These are phyloP conservation scores for Ascochyta fabae DNA, from an alignment of 2,329 filamentous ascomycete species.

Conservation along the genomic window DNA sequence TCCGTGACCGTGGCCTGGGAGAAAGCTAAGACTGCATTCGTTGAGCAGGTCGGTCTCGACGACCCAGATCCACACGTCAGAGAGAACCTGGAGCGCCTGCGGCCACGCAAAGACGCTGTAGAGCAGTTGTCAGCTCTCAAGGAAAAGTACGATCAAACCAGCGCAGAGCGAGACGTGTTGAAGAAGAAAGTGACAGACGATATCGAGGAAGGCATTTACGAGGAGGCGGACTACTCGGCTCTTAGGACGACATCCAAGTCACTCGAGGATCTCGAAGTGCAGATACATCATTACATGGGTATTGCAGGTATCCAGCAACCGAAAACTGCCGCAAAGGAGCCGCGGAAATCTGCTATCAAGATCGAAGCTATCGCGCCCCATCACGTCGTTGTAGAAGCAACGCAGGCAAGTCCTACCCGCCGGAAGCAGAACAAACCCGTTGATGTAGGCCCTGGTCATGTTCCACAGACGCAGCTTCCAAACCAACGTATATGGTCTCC, in stretches of 20 bases:
- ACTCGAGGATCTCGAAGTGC: conserved; percentile 36
- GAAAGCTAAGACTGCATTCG: conserved; percentile 32
- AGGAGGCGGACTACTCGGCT: conserved; percentile 32
- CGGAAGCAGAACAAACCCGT: conserved; percentile 16
- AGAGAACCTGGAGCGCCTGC: conserved; percentile 33
- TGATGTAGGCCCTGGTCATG: conserved; percentile 21
- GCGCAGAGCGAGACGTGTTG: conserved; percentile 27
- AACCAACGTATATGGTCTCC: conserved; percentile 38
- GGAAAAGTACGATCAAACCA: conserved; percentile 25
- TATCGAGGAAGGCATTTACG: conserved; percentile 36
- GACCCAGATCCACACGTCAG: conserved; percentile 27
- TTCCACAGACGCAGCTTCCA: conserved; percentile 42
- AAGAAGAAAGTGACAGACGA: conserved; percentile 41
- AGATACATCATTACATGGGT: conserved; percentile 37
- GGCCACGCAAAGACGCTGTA: conserved; percentile 39
- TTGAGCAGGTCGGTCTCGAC: conserved; percentile 30
- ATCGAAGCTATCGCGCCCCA: conserved; percentile 15
- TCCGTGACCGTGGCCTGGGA: conserved; percentile 30
- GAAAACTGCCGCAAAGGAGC: background rate
- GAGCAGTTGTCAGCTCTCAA: conserved; percentile 35
- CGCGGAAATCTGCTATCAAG: conserved; percentile 11
- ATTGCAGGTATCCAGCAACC: conserved; percentile 34
- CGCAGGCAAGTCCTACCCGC: conserved; percentile 35
- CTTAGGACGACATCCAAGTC: conserved; percentile 34
- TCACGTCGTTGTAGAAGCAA: conserved; percentile 40